Evolutionary conservation across 768 basidiomycete genomes (phyloP).

Genomic region (Russula earlei): DNA sequence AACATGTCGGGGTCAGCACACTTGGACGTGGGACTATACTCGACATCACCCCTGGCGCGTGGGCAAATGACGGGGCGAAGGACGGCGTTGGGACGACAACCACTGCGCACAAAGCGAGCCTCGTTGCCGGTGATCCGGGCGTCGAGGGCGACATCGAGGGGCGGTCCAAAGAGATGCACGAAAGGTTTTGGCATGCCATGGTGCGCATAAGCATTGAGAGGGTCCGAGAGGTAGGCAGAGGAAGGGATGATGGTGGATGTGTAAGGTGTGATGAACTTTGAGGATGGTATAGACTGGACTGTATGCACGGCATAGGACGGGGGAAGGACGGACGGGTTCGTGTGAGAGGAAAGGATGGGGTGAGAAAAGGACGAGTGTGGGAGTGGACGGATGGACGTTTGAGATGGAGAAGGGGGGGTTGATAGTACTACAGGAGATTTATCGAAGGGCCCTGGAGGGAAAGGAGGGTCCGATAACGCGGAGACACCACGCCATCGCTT

Average conservation of each 20-base stretch:
- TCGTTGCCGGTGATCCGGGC: conserved; percentile 60
- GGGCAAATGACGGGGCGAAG: conserved; percentile 36
- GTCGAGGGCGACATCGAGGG: conserved; percentile 73
- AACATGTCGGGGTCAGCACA: conserved; percentile 32
- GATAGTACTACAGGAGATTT: conserved; percentile 30
- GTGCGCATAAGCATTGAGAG: conserved; percentile 79
- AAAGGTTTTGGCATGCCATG: conserved; percentile 77
- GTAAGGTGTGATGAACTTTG: conserved; percentile 53
- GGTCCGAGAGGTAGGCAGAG: conserved; percentile 61
- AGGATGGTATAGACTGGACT: conserved; percentile 42
- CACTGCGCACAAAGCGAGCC: conserved; percentile 50
- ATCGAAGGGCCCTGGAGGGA: conserved; percentile 25
- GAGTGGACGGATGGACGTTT: conserved; percentile 27
- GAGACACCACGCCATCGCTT: conserved; percentile 59
- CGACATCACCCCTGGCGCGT: conserved; percentile 21
- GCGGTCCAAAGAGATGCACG: conserved; percentile 71
- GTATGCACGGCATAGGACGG: conserved; percentile 61
- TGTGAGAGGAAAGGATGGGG: conserved; percentile 31
- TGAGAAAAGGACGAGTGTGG: conserved; percentile 27
- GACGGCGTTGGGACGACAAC: conserved; percentile 45
- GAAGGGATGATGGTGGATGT: conserved; percentile 56
- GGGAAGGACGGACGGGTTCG: conserved; percentile 38
- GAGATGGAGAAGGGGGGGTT: conserved; percentile 21
- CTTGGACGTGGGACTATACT: conserved; percentile 9
- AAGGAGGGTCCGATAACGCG: conserved; percentile 35